Percentiles rank a stretch among this genome's conserved stretches.
Evolutionary conservation across 2,329 filamentous ascomycete genomes (phyloP).

Genomic region (Ophiostoma sp.): DNA sequence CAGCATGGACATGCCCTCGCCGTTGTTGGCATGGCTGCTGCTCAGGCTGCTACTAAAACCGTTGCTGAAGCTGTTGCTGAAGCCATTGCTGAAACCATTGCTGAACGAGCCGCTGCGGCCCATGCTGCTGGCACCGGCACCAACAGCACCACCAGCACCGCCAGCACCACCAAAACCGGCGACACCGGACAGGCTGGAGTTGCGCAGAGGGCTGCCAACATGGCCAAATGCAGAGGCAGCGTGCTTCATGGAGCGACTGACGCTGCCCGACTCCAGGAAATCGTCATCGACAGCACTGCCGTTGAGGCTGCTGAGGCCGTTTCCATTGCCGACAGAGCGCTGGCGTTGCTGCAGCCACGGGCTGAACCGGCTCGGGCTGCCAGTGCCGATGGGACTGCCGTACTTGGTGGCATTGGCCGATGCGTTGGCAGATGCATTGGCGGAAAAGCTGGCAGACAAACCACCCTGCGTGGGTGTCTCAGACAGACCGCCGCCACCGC

Average conservation of each 20-base stretch:
- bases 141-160: not conserved
- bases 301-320: not conserved
- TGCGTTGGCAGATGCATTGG: constrained; percentile 31
- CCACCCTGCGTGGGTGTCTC: constrained; percentile 16
- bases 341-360: constrained; percentile 42
- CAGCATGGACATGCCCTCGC: constrained; percentile 52
- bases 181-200: constrained; percentile 54
- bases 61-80: not conserved
- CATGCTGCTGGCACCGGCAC: constrained; percentile 28
- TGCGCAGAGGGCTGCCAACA: constrained; percentile 60
- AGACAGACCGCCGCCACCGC: constrained; percentile 38
- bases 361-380: constrained; percentile 59
- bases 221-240: constrained; percentile 57
- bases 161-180: not conserved
- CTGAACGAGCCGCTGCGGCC: constrained; percentile 38
- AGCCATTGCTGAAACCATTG: constrained; percentile 33
- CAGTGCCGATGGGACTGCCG: constrained; percentile 46
- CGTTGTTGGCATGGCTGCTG: not conserved
- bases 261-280: constrained; percentile 36
- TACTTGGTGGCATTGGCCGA: constrained; percentile 46
- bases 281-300: constrained; percentile 38
- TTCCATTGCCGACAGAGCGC: constrained; percentile 10
- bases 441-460: not conserved
- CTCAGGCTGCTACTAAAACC: not conserved
- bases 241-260: constrained; percentile 38